phyloP scores from a whole-genome alignment of 192 early-diverging fungal species.

The Dimargaris xerosporica region DNA sequence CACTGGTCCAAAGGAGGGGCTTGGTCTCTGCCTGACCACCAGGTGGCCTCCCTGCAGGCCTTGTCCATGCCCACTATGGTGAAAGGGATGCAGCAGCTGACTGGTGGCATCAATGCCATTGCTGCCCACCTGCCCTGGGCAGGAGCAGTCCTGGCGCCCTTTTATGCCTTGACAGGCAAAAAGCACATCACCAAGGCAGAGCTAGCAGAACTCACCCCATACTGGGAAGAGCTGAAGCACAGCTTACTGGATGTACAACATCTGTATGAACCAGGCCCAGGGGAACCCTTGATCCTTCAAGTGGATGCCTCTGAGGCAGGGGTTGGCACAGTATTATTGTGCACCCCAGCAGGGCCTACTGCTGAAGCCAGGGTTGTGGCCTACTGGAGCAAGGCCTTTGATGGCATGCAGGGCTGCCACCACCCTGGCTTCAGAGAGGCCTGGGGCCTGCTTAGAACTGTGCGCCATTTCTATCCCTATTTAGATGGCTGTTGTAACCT shows the following conservation, averaged over 20 bases:
- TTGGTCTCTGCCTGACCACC: slow-evolving; percentile 14
- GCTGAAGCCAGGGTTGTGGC: slow-evolving; percentile 13
- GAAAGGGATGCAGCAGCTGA: slow-evolving; percentile 7
- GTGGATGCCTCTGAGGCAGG: slow-evolving; percentile 16
- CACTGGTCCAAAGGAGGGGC: slow-evolving; percentile 3
- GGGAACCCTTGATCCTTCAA: slow-evolving; percentile 13
- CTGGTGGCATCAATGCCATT: slow-evolving; percentile 18
- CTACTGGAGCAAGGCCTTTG: slow-evolving; percentile 16
- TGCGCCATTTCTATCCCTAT: slow-evolving; percentile 18
- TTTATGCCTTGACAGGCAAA: slow-evolving; percentile 14
- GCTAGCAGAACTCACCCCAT: background rate
- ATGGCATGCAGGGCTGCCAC: slow-evolving; percentile 9
- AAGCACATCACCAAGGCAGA: background rate
- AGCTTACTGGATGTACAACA: slow-evolving; percentile 5
- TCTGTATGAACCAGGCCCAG: slow-evolving; percentile 15
- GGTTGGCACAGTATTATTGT: slow-evolving; percentile 16
- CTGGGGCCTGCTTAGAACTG: slow-evolving; percentile 11
- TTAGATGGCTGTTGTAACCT: slow-evolving; percentile 17
- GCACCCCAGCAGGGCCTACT: slow-evolving; percentile 3
- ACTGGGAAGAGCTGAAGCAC: background rate
- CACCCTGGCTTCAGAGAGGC: slow-evolving; percentile 17
- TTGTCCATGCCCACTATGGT: slow-evolving; percentile 13
- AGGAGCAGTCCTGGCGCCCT: slow-evolving; percentile 14
- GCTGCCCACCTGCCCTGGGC: slow-evolving; percentile 13
- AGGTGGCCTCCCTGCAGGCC: slow-evolving; percentile 10